Conservation (phyloP, 2,329 filamentous ascomycete genomes). For the Beauveria australis region DNA sequence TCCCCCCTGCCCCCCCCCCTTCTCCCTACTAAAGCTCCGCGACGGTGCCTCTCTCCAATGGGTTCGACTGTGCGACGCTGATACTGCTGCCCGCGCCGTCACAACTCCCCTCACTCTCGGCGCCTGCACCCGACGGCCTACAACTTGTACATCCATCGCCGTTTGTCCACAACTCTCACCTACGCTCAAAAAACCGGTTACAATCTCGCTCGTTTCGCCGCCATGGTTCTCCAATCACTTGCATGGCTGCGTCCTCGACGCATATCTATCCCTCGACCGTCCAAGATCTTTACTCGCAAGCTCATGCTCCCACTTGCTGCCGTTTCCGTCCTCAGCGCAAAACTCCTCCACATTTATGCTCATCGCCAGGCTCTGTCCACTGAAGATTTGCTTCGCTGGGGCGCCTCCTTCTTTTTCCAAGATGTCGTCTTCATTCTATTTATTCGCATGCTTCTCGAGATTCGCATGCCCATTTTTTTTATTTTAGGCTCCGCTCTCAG, state of each 20-base stretch:
- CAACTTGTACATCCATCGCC: no score
- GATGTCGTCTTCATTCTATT: constrained; percentile 10
- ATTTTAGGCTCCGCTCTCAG: constrained; percentile 4
- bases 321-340: constrained; percentile 10
- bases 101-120: background rate
- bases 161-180: background rate
- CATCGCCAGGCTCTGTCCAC: constrained; percentile 6
- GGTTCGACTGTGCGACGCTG: constrained; percentile 1
- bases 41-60: constrained; percentile 1
- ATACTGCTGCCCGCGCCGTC: background rate
- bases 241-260: background rate
- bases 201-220: background rate
- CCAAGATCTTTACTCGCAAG: constrained; percentile 9
- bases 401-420: constrained; percentile 9
- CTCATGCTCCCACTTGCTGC: constrained; percentile 9
- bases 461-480: background rate
- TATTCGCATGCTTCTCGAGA: constrained; percentile 5
- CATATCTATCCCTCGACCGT: constrained; percentile 5
- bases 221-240: constrained; percentile 5
- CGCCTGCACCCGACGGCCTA: background rate
- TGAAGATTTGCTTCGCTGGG: constrained; percentile 4
- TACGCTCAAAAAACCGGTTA: background rate
- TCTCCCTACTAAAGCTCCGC: background rate
- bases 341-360: constrained; percentile 8
- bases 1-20: no score